Evolutionary conservation across 208 protist genomes (phyloP), one percentile per base, ranked within the genome.

Genomic region (Crithidia mellificae): DNA sequence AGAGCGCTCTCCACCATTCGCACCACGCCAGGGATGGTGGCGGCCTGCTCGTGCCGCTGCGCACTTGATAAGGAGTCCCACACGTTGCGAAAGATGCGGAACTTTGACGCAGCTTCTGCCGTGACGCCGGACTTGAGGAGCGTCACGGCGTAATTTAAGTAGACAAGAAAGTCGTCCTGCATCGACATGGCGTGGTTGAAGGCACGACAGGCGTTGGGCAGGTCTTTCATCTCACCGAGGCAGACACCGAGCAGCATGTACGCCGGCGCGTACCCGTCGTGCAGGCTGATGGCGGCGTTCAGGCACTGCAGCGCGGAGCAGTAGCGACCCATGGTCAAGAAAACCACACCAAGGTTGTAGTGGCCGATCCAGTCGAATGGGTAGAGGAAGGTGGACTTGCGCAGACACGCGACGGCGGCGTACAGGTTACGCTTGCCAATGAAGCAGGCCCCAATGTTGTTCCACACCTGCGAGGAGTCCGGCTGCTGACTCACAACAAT

Each of bases 371-470:
- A 99, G 53, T 99, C 97, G 51, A 99, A 98, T 1, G 98, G 98
- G 27, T 80, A 70, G 7, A 98, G 71, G 55, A 97, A 90, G 19
- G 98, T 51, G 6, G 98, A 95, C 56, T 94, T 94, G 55, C 98
- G 94, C 34, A 99, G 83, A 73, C 96, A 99, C 12, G 97, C 86
- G 14, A 98, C 91, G 38, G 97, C 93, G 8, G 97, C 92, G 47
- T 98, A 87, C 63, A 88, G 75, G 65, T 97, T 96, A 14, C 93
- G 64, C 74, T 98, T 98, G 29, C 83, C 88, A 64, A 98, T 98
- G 69, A 98, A 99, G 78, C 97, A 98, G 71, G 98, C 96, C 14
- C 98, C 98, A 43, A 99, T 92, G 80, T 99, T 99, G 80, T 98
- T 99, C 98, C 98, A 99, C 55, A 99, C 87, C 71, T 98, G 93